phyloP scores from a whole-genome alignment of 176 grass and related monocot genomes.

The Carex myosuroides region DNA sequence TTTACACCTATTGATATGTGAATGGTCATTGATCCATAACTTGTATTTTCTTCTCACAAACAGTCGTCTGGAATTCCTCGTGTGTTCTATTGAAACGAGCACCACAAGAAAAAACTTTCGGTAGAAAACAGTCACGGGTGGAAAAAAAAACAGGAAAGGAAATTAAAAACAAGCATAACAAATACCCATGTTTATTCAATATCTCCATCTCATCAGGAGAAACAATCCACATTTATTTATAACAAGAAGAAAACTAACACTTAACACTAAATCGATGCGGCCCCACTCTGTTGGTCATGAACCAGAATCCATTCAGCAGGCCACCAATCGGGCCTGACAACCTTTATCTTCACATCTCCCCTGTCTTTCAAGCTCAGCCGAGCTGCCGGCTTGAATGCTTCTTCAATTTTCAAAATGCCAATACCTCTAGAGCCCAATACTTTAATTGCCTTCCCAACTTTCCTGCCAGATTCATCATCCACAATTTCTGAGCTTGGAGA shows the following conservation, averaged over 20 bases:
- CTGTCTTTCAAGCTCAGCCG: conserved; percentile 29
- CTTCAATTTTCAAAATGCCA: conserved; percentile 55
- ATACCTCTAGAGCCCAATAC: conserved; percentile 52
- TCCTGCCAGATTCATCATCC: conserved; percentile 46
- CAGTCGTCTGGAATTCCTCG: no score
- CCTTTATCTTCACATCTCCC: conserved; percentile 38
- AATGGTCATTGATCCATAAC: no score
- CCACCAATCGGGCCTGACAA: conserved; percentile 81
- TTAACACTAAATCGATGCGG: conserved; percentile 12
- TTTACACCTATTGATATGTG: no score
- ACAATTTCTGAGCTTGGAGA: conserved; percentile 57
- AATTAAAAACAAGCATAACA: no score
- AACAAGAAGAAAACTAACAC: neutral
- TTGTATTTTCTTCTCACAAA: no score
- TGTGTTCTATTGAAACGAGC: no score
- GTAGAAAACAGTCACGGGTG: no score
- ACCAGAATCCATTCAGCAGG: conserved; percentile 63
- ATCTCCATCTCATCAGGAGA: neutral
- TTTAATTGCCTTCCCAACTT: conserved; percentile 54
- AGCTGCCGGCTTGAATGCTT: conserved; percentile 36
- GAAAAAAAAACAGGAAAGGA: no score
- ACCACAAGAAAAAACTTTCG: no score
- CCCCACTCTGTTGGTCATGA: conserved; percentile 35
- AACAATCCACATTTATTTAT: neutral
- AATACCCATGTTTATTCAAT: neutral